Percentiles rank a stretch among this genome's conserved stretches.
Conservation (phyloP, 495 filamentous ascomycete species). For the Chaetomium cochliodes region DNA sequence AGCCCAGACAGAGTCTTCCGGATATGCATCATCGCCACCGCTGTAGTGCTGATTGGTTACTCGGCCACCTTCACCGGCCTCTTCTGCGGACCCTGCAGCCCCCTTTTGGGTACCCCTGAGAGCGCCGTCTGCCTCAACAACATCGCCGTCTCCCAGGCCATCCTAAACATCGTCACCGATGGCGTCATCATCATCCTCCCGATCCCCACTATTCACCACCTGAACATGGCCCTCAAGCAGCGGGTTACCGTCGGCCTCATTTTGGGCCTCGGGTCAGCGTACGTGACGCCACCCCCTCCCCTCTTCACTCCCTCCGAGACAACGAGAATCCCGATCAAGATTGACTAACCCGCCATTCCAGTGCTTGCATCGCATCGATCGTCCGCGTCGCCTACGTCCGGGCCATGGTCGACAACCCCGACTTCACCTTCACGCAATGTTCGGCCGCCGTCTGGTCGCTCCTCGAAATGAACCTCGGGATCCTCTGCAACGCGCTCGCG, state of each 20-base stretch:
- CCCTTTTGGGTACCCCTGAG: slow-evolving; percentile 3
- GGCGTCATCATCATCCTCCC: slow-evolving; percentile 42
- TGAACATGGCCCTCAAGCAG: slow-evolving; percentile 29
- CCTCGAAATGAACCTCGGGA: slow-evolving; percentile 41
- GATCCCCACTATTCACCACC: slow-evolving; percentile 38
- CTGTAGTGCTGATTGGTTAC: not conserved
- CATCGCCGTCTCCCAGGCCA: slow-evolving; percentile 36
- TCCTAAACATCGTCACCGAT: slow-evolving; percentile 45
- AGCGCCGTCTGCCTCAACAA: slow-evolving; percentile 24
- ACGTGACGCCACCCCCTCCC: slow-evolving; percentile 1
- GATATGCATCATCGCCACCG: not conserved
- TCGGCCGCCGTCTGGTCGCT: slow-evolving; percentile 43
- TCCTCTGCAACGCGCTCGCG: slow-evolving; percentile 30
- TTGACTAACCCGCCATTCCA: not conserved
- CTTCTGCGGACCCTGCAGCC: slow-evolving; percentile 3
- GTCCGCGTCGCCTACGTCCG: slow-evolving; percentile 29
- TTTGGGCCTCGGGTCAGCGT: slow-evolving; percentile 28
- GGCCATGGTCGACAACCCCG: slow-evolving; percentile 17
- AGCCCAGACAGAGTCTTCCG: slow-evolving; percentile 2
- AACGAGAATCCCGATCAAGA: not conserved
- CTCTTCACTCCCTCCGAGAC: not conserved
- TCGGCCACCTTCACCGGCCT: slow-evolving; percentile 4
- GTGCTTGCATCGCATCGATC: slow-evolving; percentile 30
- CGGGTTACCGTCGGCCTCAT: slow-evolving; percentile 23
- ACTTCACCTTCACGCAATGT: slow-evolving; percentile 28